A percentile compares a stretch with the other conserved stretches of the same genome.
Evolutionary conservation across 176 grass and related monocot genomes (phyloP).

Genomic region (Oryza australiensis): DNA sequence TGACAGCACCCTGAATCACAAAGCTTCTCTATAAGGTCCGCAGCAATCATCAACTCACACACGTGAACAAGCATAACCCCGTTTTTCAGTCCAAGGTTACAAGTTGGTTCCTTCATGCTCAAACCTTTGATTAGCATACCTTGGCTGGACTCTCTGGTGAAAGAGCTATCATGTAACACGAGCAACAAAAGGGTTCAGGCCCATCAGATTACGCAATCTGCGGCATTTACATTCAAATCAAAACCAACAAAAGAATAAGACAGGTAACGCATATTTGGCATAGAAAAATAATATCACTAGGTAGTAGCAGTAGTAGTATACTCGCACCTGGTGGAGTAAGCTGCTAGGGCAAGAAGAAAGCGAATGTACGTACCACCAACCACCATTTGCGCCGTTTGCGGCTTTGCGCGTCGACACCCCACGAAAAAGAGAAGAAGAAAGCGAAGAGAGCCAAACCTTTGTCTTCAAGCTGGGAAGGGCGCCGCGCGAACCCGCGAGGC

Average conservation of each 20-base stretch:
- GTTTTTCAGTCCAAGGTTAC: too few relatives aligned
- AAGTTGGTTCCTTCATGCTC: not conserved
- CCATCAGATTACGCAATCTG: not conserved
- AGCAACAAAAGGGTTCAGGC: not conserved
- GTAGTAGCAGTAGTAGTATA: not conserved
- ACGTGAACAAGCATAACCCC: not conserved
- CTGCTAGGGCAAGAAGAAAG: not conserved
- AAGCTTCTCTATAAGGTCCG: not conserved
- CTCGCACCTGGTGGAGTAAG: not conserved
- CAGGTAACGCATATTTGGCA: not conserved
- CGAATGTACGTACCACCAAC: conserved; percentile 9
- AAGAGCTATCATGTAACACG: not conserved
- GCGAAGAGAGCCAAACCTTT: too few relatives aligned
- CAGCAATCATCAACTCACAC: not conserved
- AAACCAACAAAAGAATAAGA: not conserved
- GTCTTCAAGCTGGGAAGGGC: not conserved
- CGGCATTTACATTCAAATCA: not conserved
- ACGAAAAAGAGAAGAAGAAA: not conserved
- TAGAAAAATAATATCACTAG: too few relatives aligned
- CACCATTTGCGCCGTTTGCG: not conserved
- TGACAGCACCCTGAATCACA: not conserved
- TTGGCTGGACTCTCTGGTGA: not conserved
- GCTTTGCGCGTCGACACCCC: not conserved
- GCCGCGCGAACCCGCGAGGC: not conserved
- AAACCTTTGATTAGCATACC: not conserved